Evolutionary conservation across 139 green algal species (phyloP).

Genomic region (Volvox reticuliferus): DNA sequence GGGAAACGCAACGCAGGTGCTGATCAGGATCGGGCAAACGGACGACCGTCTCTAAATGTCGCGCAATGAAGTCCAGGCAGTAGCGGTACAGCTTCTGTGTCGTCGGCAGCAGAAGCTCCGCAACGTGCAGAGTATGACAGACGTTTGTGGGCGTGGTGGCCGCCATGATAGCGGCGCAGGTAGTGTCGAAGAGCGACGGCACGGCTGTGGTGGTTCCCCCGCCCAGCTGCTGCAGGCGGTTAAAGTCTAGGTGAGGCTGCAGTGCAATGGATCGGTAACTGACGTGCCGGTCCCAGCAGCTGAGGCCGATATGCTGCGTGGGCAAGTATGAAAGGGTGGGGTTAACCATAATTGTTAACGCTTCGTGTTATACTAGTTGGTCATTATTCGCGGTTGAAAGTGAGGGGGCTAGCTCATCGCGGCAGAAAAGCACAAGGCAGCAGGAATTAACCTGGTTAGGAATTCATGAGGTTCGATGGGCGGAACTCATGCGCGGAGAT

Average conservation of each 20-base stretch:
- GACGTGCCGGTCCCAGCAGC: conserved; percentile 90
- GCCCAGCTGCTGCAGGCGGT: conserved; percentile 23
- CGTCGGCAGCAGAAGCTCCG: conserved; percentile 65
- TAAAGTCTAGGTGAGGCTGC: conserved; percentile 14
- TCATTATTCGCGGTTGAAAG: no score
- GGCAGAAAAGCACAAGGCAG: no score
- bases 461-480: no score
- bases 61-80: conserved; percentile 59
- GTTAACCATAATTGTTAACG: background rate
- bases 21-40: background rate
- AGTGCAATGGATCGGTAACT: conserved; percentile 72
- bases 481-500: no score
- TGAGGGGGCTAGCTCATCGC: no score
- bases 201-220: background rate
- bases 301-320: conserved; percentile 76
- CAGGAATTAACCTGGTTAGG: no score
- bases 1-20: conserved; percentile 27
- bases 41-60: conserved; percentile 51
- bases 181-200: conserved; percentile 30
- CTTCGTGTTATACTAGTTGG: no score
- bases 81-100: conserved; percentile 59
- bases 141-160: conserved; percentile 33
- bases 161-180: background rate
- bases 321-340: background rate
- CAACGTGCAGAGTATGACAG: conserved; percentile 28